These are phyloP conservation scores for Fusarium drepaniforme DNA, from an alignment of 2,329 filamentous ascomycete species.

Conservation along the genomic window DNA sequence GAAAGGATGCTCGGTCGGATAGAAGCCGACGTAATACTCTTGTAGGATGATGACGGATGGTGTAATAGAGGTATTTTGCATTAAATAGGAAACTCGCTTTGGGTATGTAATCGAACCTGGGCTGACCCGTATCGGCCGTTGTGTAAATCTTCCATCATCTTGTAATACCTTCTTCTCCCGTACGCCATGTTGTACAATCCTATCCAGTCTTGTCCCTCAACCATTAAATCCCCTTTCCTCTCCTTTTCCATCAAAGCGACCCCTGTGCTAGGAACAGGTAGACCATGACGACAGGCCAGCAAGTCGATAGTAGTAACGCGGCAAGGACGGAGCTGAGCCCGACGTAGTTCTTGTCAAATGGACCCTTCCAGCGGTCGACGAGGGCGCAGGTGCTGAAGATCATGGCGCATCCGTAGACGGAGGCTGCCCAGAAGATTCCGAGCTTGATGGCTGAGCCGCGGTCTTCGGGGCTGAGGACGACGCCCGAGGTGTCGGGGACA, in stretches of 20 bases:
- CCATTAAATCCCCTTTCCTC: not conserved
- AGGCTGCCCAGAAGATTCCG: conserved; percentile 50
- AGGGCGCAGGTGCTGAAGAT: conserved; percentile 57
- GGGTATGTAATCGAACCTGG: conserved; percentile 36
- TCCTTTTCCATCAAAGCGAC: not conserved
- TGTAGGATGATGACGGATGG: conserved; percentile 42
- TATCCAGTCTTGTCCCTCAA: not conserved
- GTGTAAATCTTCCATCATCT: not conserved
- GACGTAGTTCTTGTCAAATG: conserved; percentile 49
- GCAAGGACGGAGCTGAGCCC: conserved; percentile 45
- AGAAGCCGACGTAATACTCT: conserved; percentile 60
- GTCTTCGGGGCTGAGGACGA: conserved; percentile 49
- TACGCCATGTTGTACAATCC: conserved; percentile 21
- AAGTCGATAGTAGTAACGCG: conserved; percentile 49
- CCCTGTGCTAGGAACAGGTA: conserved; percentile 46
- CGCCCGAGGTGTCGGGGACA: conserved; percentile 53
- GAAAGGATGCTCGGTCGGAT: conserved; percentile 52
- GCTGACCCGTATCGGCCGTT: conserved; percentile 15
- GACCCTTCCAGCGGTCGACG: conserved; percentile 57
- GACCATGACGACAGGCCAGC: conserved; percentile 52
- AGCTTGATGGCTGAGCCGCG: conserved; percentile 47
- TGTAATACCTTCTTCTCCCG: conserved; percentile 2
- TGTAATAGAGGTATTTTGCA: conserved; percentile 14
- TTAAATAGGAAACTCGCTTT: conserved; percentile 35
- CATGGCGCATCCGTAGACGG: conserved; percentile 55